phyloP scores from a whole-genome alignment of 2,329 filamentous ascomycete species.

The Stachybotrys chartarum region DNA sequence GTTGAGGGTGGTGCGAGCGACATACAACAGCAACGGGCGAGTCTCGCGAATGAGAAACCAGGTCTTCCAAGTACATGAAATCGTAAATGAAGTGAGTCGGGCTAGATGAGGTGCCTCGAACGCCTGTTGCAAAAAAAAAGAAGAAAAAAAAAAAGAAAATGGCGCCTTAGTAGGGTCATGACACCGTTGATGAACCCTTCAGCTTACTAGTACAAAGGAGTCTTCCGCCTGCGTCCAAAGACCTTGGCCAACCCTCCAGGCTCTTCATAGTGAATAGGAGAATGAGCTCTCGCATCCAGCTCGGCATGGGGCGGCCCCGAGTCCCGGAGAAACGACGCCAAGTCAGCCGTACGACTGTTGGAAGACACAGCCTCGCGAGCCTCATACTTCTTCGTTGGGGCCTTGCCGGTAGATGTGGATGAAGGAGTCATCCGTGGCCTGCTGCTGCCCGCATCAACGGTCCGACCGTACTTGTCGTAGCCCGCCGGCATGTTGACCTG shows the following conservation, averaged over 20 bases:
- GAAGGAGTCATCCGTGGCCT: constrained; percentile 11
- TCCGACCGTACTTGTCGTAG: constrained; percentile 32
- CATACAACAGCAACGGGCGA: no score
- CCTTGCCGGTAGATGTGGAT: constrained; percentile 27
- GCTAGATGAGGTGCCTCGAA: no score
- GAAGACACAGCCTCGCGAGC: constrained; percentile 42
- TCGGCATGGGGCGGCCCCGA: constrained; percentile 53
- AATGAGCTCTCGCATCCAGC: constrained; percentile 12
- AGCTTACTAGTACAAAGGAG: constrained; percentile 18
- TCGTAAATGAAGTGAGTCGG: not conserved
- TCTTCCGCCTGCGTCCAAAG: constrained; percentile 44
- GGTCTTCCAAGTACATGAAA: not conserved
- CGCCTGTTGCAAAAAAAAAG: not conserved
- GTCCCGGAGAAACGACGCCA: constrained; percentile 66
- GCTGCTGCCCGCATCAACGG: constrained; percentile 11
- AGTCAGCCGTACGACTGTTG: constrained; percentile 55
- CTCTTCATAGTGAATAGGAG: constrained; percentile 26
- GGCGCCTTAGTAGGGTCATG: no score
- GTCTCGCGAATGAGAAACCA: no score
- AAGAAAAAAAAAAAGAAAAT: not conserved
- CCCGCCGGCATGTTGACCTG: constrained; percentile 41
- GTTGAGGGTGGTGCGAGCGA: no score
- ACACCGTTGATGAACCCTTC: no score
- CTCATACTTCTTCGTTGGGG: constrained; percentile 52
- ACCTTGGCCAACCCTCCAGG: constrained; percentile 36